A percentile compares a stretch with the other conserved stretches of the same genome.
Conservation (phyloP, 768 basidiomycete genomes). For the Leccinellum rugosiceps region DNA sequence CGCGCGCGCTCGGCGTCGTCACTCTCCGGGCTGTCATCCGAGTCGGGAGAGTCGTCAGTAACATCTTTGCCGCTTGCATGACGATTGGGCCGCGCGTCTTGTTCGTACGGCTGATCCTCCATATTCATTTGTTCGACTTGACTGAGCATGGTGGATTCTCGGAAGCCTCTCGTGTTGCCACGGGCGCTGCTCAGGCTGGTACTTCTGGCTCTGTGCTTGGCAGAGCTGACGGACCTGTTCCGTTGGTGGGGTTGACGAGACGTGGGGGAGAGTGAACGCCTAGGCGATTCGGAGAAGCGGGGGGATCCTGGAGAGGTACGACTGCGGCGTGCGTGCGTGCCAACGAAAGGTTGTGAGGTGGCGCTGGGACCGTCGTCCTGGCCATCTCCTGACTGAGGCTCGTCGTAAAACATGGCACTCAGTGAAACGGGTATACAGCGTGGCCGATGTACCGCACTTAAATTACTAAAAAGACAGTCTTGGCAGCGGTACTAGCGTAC, state of each 20-base stretch:
- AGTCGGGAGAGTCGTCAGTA: conserved; percentile 39
- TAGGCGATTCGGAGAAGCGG: conserved; percentile 43
- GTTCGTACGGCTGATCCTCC: conserved; percentile 37
- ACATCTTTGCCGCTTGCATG: conserved; percentile 40
- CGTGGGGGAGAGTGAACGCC: conserved; percentile 44
- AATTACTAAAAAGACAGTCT: not conserved
- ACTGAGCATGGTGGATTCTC: conserved; percentile 43
- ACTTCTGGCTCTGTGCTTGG: conserved; percentile 51
- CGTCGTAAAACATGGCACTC: conserved; percentile 12
- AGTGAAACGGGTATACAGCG: not conserved
- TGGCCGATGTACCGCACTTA: not conserved
- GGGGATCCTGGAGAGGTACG: conserved; percentile 57
- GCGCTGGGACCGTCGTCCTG: conserved; percentile 37
- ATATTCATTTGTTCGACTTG: conserved; percentile 50
- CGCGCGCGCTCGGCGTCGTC: conserved; percentile 21
- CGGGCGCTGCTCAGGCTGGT: conserved; percentile 61
- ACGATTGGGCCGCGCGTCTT: conserved; percentile 21
- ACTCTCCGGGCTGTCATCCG: conserved; percentile 39
- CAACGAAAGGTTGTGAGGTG: conserved; percentile 37
- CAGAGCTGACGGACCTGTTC: conserved; percentile 51
- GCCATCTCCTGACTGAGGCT: conserved; percentile 14
- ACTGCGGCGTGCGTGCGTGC: conserved; percentile 44
- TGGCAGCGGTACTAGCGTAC: too few species aligned
- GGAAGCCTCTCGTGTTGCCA: conserved; percentile 41
- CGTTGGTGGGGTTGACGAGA: conserved; percentile 43